Base-by-base conservation (phyloP, 129 eudicot species). In the Mikania micrantha region DNA sequence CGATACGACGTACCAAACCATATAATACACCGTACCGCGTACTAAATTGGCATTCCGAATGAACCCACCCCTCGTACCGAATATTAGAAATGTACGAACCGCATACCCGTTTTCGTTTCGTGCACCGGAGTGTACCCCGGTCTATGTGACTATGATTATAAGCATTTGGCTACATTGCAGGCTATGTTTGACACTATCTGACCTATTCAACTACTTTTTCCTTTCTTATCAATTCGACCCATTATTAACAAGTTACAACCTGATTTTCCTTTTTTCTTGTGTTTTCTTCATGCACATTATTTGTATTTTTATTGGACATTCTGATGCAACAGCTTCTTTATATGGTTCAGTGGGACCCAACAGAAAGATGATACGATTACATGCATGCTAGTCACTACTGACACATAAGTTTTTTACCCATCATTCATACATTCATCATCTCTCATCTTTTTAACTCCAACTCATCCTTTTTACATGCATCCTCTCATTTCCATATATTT, bases 251-350 rank as follows among this genome's bases (percentile, higher is more conserved):
- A 34, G 12, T 9, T 35, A 61, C 49, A 47, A 28, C 16, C 41
- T 9, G 40, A 27, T 20, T 28, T 70, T 27, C n/a, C 2, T 19
- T 28, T 31, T 12, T 32, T 19, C 4, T 7, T 59, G 58, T 44
- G 32, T 9, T 12, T 61, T 60, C 44, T 20, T 59, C 68, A 12
- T 31, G 35, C 25, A 15, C 6, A 44, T 9, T 52, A 11, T 60
- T 16, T 71, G 24, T 41, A 62, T 19, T 58, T 74, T 22, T 21
- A 29, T 22, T 22, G 40, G 36, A 22, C 56, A 10, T 20, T 24
- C 25, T 56, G 5, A 42, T 86, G 81, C 92, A 93, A 96, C 73
- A 93, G 98, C 73, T 93, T 88, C 85, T 88, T 93, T 76, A 80
- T 76, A 67, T 88, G 98, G 98, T 93, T 93, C 67, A 84, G 74